phyloP scores from a whole-genome alignment of 2,329 filamentous ascomycete species.

The Trichoderma simmonsii region DNA sequence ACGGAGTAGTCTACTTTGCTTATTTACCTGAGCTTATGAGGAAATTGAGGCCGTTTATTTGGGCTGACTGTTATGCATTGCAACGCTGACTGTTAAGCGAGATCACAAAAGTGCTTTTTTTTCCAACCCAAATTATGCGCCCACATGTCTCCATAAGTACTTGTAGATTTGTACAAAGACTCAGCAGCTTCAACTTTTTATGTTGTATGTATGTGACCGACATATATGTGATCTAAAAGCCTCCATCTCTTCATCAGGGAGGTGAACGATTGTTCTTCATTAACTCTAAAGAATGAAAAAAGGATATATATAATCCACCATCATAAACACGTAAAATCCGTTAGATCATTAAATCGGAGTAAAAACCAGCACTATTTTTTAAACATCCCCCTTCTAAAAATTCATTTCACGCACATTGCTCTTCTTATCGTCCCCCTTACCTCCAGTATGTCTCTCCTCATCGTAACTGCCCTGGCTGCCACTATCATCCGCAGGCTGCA shows the following conservation, averaged over 20 bases:
- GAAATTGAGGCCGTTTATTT: not conserved
- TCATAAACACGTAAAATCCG: not conserved
- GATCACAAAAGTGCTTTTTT: not conserved
- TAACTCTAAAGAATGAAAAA: not conserved
- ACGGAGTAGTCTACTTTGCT: not conserved
- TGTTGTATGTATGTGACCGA: not conserved
- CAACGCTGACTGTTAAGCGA: not conserved
- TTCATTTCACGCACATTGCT: not conserved
- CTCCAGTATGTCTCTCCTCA: conserved; percentile 5
- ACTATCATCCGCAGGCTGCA: conserved; percentile 46
- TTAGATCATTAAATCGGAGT: not conserved
- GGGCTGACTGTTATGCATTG: not conserved
- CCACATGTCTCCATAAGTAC: not conserved
- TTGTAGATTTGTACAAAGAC: too few species aligned
- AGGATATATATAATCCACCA: not conserved
- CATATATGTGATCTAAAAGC: not conserved
- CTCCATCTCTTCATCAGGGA: too few species aligned
- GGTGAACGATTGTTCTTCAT: not conserved
- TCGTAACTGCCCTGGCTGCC: conserved; percentile 34
- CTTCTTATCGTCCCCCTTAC: conserved; percentile 1
- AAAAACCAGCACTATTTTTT: not conserved
- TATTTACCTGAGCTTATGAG: not conserved
- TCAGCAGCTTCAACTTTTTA: not conserved
- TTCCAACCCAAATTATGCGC: not conserved
- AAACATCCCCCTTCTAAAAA: not conserved